A percentile compares a stretch with the other conserved stretches of the same genome.
Conservation (phyloP, 495 filamentous ascomycete species). For the Xylaria grammica region DNA sequence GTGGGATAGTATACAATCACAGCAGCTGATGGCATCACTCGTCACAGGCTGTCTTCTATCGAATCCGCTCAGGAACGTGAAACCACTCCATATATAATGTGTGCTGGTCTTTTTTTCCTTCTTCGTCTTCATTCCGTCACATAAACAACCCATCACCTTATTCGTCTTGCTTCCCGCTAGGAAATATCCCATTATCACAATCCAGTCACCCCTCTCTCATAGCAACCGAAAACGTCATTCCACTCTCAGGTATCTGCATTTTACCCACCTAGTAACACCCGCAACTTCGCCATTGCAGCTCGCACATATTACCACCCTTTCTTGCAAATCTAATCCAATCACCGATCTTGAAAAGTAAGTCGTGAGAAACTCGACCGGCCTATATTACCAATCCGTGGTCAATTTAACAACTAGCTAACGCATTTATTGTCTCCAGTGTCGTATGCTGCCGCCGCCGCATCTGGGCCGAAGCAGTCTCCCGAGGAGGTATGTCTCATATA, state of each 20-base stretch:
- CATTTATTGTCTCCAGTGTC: conserved; percentile 58
- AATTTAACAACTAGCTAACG: conserved; percentile 5
- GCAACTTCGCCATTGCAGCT: background rate
- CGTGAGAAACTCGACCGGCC: background rate
- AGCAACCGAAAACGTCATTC: no score
- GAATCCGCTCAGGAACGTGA: background rate
- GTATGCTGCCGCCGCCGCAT: conserved; percentile 76
- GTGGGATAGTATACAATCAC: conserved; percentile 14
- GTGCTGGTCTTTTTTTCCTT: background rate
- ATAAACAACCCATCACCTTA: no score
- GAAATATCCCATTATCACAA: background rate
- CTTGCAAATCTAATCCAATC: background rate
- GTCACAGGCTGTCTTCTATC: no score
- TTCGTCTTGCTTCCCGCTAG: no score
- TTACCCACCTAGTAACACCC: background rate
- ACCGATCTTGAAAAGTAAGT: background rate
- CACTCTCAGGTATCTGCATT: no score
- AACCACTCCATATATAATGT: background rate
- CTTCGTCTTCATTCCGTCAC: conserved; percentile 7
- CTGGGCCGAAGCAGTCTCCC: conserved; percentile 73
- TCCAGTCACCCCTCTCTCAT: background rate
- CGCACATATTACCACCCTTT: background rate
- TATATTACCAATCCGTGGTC: background rate
- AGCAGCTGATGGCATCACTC: conserved; percentile 13
- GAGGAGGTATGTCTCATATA: conserved; percentile 63